phyloP scores from a whole-genome alignment of 108 stramenopile genomes.

The Stephanodiscus triporus region DNA sequence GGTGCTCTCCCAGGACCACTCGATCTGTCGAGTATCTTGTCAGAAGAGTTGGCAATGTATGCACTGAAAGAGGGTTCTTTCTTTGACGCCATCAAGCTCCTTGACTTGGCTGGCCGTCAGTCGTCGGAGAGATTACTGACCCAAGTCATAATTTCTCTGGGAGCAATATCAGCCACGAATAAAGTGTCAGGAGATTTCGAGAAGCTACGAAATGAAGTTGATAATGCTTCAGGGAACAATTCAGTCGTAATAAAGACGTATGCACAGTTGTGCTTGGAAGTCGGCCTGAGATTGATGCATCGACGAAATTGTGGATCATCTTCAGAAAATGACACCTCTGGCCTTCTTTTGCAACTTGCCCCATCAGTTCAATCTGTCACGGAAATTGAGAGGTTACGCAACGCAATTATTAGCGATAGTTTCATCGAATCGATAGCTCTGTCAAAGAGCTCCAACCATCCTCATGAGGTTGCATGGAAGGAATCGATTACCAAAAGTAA shows the following conservation, averaged over 20 bases:
- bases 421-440: constrained; percentile 31
- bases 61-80: constrained; percentile 44
- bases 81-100: constrained; percentile 61
- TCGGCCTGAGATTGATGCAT: constrained; percentile 12
- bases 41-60: constrained; percentile 52
- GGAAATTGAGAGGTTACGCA: constrained; percentile 35
- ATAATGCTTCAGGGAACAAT: constrained; percentile 1
- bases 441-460: not conserved
- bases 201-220: constrained; percentile 3
- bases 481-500: constrained; percentile 54
- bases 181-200: not conserved
- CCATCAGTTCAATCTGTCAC: constrained; percentile 68
- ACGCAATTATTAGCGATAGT: constrained; percentile 56
- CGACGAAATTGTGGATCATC: not conserved
- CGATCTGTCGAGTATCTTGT: constrained; percentile 57
- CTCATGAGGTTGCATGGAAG: constrained; percentile 36
- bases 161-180: constrained; percentile 43
- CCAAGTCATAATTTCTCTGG: constrained; percentile 56
- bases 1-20: constrained; percentile 57
- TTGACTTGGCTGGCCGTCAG: constrained; percentile 67
- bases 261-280: constrained; percentile 3
- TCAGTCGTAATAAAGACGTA: constrained; percentile 2
- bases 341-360: constrained; percentile 56
- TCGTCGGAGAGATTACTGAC: constrained; percentile 60
- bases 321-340: not conserved